These are phyloP conservation scores for Arthrobotrys megalospora DNA, from an alignment of 2,329 filamentous ascomycete genomes.

Conservation along the genomic window DNA sequence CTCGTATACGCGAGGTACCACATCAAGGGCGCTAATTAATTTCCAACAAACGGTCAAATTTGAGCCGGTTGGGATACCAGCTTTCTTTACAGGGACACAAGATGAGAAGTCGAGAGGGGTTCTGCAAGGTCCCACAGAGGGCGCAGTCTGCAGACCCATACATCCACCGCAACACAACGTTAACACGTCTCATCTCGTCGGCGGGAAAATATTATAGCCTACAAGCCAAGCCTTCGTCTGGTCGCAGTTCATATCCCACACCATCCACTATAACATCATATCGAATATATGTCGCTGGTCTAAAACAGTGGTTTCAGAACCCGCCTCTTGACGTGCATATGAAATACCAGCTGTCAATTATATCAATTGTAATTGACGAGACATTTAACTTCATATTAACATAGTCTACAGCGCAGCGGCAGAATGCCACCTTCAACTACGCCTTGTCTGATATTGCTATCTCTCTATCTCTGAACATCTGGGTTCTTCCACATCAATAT, in stretches of 20 bases:
- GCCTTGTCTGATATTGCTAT: slow-evolving; percentile 29
- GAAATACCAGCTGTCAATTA: not conserved
- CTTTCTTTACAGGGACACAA: not conserved
- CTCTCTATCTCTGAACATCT: slow-evolving; percentile 14
- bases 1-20: not conserved
- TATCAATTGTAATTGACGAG: not conserved
- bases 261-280: not conserved
- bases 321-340: slow-evolving; percentile 12
- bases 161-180: slow-evolving; percentile 1
- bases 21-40: slow-evolving; percentile 2
- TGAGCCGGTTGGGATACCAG: not conserved
- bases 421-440: slow-evolving; percentile 37
- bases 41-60: not conserved
- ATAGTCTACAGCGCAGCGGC: slow-evolving; percentile 3
- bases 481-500: slow-evolving; percentile 54
- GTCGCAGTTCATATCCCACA: not conserved
- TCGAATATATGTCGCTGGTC: not conserved
- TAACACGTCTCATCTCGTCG: not conserved
- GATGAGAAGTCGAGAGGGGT: not conserved
- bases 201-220: not conserved
- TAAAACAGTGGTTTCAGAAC: slow-evolving; percentile 10
- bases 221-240: slow-evolving; percentile 7
- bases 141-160: not conserved
- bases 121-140: slow-evolving; percentile 6
- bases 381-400: no score